A percentile compares a stretch with the other conserved stretches of the same genome.
phyloP scores from a whole-genome alignment of 345 rosid species.

The Eucalyptus decipiens region DNA sequence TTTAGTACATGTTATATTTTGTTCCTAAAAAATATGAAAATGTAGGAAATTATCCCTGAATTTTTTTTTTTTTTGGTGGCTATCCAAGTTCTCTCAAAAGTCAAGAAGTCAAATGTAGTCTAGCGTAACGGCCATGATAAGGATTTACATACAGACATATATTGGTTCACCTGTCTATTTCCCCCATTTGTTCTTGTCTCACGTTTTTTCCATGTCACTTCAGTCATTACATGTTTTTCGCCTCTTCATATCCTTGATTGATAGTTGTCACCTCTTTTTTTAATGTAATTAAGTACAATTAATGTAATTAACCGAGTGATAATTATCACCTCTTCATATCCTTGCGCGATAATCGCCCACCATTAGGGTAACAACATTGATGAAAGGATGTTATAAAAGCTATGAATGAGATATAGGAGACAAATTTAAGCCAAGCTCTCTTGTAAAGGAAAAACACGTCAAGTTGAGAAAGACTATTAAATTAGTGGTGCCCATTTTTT shows the following conservation, averaged over 20 bases:
- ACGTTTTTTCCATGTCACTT: not conserved
- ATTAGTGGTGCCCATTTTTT: not conserved
- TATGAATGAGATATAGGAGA: not conserved
- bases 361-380: not conserved
- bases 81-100: not conserved
- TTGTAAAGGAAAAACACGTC: no score
- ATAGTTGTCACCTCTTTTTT: not conserved
- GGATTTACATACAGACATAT: not conserved
- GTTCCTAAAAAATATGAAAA: no score
- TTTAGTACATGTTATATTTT: no score
- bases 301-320: not conserved
- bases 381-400: not conserved
- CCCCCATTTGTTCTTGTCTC: not conserved
- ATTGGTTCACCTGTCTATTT: not conserved
- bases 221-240: not conserved
- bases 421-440: no score
- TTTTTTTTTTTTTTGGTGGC: not conserved
- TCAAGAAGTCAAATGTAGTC: not conserved
- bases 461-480: not conserved
- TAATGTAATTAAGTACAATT: no score
- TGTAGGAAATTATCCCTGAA: no score
- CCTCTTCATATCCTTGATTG: no score
- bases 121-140: accelerated
- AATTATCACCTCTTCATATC: no score
- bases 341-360: not conserved